Evolutionary conservation across 2,329 filamentous ascomycete species (phyloP).

Genomic region (Phyllosticta ampelicida): DNA sequence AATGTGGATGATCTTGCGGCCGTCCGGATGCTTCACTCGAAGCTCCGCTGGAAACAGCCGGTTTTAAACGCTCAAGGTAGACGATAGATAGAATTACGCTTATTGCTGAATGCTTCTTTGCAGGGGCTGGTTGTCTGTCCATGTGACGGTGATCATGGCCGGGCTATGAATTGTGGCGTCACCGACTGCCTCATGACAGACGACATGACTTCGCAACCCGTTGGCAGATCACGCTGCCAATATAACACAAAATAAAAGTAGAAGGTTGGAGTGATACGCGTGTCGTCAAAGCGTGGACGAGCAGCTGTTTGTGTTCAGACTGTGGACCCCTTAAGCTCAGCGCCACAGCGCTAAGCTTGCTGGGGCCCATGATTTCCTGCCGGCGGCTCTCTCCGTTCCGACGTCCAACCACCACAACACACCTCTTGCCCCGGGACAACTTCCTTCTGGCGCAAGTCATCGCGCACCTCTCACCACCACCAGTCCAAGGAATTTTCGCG

Average conservation of each 20-base stretch:
- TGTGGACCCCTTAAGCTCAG: background rate
- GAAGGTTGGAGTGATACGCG: background rate
- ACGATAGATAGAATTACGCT: background rate
- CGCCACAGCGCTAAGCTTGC: background rate
- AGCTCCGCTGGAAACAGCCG: background rate
- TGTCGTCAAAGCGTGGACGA: background rate
- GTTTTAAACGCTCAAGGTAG: background rate
- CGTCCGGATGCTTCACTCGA: background rate
- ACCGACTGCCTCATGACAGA: background rate
- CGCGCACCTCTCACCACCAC: background rate
- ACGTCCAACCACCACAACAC: background rate
- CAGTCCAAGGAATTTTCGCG: background rate
- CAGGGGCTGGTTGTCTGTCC: background rate
- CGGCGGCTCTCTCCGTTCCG: background rate
- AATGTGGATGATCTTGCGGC: constrained; percentile 16
- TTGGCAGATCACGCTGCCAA: background rate
- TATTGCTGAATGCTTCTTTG: background rate
- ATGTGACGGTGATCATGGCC: background rate
- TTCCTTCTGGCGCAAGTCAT: background rate
- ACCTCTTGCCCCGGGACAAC: background rate
- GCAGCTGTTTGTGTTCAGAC: background rate
- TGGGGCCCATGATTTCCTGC: background rate
- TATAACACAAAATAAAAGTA: background rate
- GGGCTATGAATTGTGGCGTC: background rate
- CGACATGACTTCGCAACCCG: background rate